Evolutionary conservation across 2,329 filamentous ascomycete species (phyloP), one percentile per base, ranked within the genome.

Genomic region (Cryphonectria naterciae): DNA sequence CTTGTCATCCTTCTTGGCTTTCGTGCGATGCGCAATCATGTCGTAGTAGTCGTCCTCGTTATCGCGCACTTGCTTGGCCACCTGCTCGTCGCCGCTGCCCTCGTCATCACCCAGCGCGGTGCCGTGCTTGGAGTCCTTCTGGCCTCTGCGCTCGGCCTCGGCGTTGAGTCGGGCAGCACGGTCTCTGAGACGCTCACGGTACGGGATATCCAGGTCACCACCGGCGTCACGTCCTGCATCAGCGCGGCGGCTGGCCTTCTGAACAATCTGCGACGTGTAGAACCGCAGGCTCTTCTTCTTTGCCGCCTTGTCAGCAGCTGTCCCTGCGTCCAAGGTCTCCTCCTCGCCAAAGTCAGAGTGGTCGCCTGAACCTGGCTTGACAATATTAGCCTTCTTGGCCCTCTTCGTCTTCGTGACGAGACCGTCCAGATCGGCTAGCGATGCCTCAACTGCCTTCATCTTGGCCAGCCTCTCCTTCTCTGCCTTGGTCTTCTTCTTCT

Each of bases 181-280:
- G 78, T 99, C 97, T 77, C 88, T 90, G 58, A 97, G 85, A 68
- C 96, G 91, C 82, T 99, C 96, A 70, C 95, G 90, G 80, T 98
- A 91, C 2, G 96, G 96, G 67, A 97, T 87, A 80, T 97, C 93
- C 75, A 88, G 86, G 78, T 97, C 93, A 75, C 93, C 93, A 75
- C 93, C 93, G 1, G 91, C 89, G 70, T 93, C 90, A 73, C 90
- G 88, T 58, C 92, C 91, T 54, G 91, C 92, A 43, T 86, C 89
- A 7, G 90, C 89, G 69, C 93, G 93, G 79, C 93, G 95, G 83
- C 94, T 97, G 70, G 93, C 90, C 82, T 98, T 98, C 80, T 98
- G 95, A 39, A 93, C 92, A 75, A 99, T 96, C 80, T 99, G 96
- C 3, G 95, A 97, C 2, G 97, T 98, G 87, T 99, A 99, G 86